Percentiles rank a stretch among this genome's conserved stretches.
These are phyloP conservation scores for Trametopsis cervina DNA, from an alignment of 768 basidiomycete genomes.

Conservation along the genomic window DNA sequence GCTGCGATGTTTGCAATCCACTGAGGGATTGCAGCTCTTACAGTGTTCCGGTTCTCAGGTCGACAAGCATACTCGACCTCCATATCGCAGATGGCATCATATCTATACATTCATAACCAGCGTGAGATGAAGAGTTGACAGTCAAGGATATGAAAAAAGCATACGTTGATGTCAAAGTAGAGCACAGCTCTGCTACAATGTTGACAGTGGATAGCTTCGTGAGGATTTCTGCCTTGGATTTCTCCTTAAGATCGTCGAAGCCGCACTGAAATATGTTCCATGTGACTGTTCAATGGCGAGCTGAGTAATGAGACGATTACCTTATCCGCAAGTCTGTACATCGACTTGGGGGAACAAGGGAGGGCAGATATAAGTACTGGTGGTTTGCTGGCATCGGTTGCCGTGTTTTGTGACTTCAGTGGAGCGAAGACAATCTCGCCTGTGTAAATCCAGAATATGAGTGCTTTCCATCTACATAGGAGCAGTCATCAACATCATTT, in stretches of 20 bases:
- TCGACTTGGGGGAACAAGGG: conserved; percentile 35
- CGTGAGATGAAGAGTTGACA: background rate
- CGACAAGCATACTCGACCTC: conserved; percentile 1
- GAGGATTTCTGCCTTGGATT: conserved; percentile 12
- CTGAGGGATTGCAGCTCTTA: background rate
- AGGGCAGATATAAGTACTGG: background rate
- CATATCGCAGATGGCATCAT: conserved; percentile 4
- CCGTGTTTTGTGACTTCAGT: conserved; percentile 6
- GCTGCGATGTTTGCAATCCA: background rate
- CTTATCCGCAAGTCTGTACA: conserved; percentile 37
- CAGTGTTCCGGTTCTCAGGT: background rate
- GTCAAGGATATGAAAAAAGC: background rate
- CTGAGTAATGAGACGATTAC: conserved; percentile 15
- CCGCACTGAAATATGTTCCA: background rate
- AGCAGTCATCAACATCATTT: background rate
- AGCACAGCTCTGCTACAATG: conserved; percentile 19
- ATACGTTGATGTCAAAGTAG: conserved; percentile 12
- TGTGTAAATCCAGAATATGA: conserved; percentile 16
- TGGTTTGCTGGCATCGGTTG: background rate
- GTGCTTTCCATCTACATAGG: conserved; percentile 10
- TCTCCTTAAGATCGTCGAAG: conserved; percentile 5
- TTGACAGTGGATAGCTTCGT: conserved; percentile 13
- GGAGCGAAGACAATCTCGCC: conserved; percentile 13
- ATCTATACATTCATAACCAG: too few relatives aligned
- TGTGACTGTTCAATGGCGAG: background rate